Evolutionary conservation across 306 rosid species (phyloP), one percentile per base, ranked within the genome.

Genomic region (Bauhinia variegata): DNA sequence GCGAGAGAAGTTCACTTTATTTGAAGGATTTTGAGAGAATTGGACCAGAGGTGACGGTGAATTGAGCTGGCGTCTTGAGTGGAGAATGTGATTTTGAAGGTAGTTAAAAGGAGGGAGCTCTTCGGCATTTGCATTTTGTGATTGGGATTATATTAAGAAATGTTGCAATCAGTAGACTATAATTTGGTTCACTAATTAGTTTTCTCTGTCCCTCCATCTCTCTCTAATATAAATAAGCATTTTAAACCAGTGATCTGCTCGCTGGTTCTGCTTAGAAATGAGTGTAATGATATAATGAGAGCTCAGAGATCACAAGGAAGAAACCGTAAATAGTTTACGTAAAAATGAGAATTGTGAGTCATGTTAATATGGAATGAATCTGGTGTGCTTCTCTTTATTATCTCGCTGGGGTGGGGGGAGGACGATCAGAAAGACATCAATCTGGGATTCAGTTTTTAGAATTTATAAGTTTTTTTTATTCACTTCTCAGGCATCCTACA

Each of bases 51-150:
- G 70, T 64, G n/a, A n/a, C n/a, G n/a, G n/a, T n/a, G n/a, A n/a
- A n/a, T n/a, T n/a, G n/a, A n/a, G n/a, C n/a, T n/a, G 75, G 79
- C 67, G 70, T 31, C 65, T 70, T 34, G 13, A 61, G 42, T 50
- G 46, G 57, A 60, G 65, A 59, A 76, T 47, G 67, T 19, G 75
- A 64, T 17, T 63, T 72, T 57, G 15, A 8, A 53, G 39, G 56
- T 83, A 63, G 82, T 70, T 41, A 7, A 49, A 60, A 64, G 73
- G 73, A 37, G 78, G 78, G 82, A 82, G 73, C 71, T 75, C 83
- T 82, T 83, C 68, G 79, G 77, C 87, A 80, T 86, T 81, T 82
- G 89, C 89, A 71, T 73, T 62, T 23, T 43, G 8, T 36, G 5
- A 36, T 8, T 36, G 28, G 28, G 28, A 23, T 23, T 23, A 23